Conservation (phyloP, 768 basidiomycete species). For the Lenzites betulinus region DNA sequence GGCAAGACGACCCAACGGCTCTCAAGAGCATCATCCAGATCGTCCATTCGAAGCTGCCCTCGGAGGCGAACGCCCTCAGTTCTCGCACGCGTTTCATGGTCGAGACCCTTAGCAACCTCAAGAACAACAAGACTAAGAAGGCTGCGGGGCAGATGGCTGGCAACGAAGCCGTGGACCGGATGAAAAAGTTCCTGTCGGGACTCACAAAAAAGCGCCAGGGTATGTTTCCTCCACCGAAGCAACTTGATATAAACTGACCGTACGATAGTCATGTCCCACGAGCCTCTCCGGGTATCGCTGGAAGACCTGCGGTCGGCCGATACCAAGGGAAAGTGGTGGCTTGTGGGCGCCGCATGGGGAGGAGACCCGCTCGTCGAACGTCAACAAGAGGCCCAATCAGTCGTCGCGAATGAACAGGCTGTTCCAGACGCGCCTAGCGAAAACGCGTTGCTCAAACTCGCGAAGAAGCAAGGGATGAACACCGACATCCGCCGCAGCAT, state of each 20-base stretch:
- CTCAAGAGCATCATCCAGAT: constrained; percentile 88
- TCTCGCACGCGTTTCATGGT: constrained; percentile 95
- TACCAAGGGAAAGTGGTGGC: constrained; percentile 97
- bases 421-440: constrained; percentile 34
- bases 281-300: constrained; percentile 83
- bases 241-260: background rate
- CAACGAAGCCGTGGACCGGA: constrained; percentile 73
- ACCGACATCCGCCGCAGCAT: constrained; percentile 91
- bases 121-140: constrained; percentile 84
- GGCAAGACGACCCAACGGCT: constrained; percentile 89
- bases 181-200: constrained; percentile 85
- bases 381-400: constrained; percentile 40
- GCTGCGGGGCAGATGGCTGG: constrained; percentile 68
- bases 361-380: constrained; percentile 88
- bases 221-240: constrained; percentile 29
- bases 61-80: constrained; percentile 55
- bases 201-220: constrained; percentile 78
- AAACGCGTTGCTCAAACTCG: constrained; percentile 69
- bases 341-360: constrained; percentile 94
- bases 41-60: constrained; percentile 71
- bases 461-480: constrained; percentile 96
- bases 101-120: constrained; percentile 88
- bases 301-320: constrained; percentile 84
- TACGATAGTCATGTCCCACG: constrained; percentile 70
- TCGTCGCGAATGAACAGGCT: constrained; percentile 27